These are phyloP conservation scores for Candolleomyces efflorescens DNA, from an alignment of 768 basidiomycete genomes.

Conservation along the genomic window DNA sequence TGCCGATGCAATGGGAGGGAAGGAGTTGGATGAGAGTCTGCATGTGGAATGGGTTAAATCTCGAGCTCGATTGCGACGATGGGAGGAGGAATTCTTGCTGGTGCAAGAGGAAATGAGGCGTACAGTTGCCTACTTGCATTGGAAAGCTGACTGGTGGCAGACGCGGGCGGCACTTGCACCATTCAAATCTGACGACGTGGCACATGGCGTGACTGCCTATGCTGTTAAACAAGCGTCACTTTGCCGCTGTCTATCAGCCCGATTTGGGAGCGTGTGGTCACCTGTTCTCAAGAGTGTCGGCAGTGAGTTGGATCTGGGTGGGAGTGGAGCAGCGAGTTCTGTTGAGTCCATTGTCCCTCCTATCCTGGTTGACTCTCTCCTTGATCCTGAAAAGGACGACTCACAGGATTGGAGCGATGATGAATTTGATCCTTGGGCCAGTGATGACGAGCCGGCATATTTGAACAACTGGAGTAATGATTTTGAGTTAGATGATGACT, in stretches of 20 bases:
- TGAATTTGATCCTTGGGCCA: too few species aligned
- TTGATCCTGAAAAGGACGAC: too few species aligned
- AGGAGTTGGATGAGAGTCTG: not conserved
- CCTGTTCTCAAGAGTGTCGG: too few species aligned
- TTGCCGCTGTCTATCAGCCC: not conserved
- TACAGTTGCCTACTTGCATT: not conserved
- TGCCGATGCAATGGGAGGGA: not conserved
- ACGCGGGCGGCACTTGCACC: not conserved
- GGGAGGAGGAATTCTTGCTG: constrained; percentile 14
- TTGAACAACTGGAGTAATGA: too few species aligned
- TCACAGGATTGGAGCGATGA: too few species aligned
- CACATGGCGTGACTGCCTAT: not conserved
- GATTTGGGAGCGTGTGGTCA: not conserved
- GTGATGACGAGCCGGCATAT: too few species aligned
- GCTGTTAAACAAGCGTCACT: not conserved
- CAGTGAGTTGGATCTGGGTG: too few species aligned
- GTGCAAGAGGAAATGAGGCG: constrained; percentile 18
- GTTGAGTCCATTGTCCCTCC: too few species aligned
- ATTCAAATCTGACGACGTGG: not conserved
- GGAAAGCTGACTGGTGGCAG: not conserved
- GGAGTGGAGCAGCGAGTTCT: too few species aligned
- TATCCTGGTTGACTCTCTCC: too few species aligned
- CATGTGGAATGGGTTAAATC: constrained; percentile 11
- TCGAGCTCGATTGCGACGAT: constrained; percentile 8
- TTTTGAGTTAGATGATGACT: too few species aligned